phyloP scores from a whole-genome alignment of 2,329 filamentous ascomycete genomes.

The Neonectria faginata region DNA sequence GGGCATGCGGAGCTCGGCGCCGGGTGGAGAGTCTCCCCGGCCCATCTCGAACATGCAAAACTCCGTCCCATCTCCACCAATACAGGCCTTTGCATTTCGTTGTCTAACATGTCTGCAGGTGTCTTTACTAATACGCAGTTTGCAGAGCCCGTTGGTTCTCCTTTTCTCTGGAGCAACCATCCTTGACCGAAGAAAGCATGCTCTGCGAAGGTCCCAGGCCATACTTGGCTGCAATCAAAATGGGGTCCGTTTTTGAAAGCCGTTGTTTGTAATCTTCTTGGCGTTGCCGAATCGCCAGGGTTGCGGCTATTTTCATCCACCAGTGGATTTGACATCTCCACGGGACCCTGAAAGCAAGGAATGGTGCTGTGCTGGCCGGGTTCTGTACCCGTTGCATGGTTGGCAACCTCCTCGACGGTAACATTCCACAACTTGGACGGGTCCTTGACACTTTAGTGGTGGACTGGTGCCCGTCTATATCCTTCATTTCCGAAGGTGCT shows the following conservation, averaged over 20 bases:
- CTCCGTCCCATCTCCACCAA: constrained; percentile 10
- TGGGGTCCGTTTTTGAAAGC: background rate
- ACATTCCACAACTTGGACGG: constrained; percentile 11
- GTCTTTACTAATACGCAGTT: background rate
- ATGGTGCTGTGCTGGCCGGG: background rate
- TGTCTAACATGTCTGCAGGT: constrained; percentile 1
- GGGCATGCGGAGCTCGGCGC: constrained; percentile 6
- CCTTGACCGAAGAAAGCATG: constrained; percentile 34
- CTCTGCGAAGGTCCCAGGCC: constrained; percentile 30
- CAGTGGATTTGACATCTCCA: constrained; percentile 27
- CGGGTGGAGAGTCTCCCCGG: constrained; percentile 7
- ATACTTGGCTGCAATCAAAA: background rate
- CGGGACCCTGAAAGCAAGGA: background rate
- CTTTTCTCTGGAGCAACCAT: background rate
- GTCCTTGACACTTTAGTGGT: background rate
- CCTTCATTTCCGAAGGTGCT: background rate
- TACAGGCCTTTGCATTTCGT: constrained; percentile 2
- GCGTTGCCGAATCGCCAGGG: constrained; percentile 13
- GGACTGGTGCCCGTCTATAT: constrained; percentile 7
- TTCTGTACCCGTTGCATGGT: background rate
- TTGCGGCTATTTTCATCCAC: constrained; percentile 23
- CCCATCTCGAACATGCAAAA: constrained; percentile 2
- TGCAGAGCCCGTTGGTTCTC: background rate
- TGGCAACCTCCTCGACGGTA: background rate
- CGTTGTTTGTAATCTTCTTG: constrained; percentile 16